Evolutionary conservation across 2,329 filamentous ascomycete species (phyloP), one percentile per base, ranked within the genome.

Genomic region (Dactylellina haptotyla): DNA sequence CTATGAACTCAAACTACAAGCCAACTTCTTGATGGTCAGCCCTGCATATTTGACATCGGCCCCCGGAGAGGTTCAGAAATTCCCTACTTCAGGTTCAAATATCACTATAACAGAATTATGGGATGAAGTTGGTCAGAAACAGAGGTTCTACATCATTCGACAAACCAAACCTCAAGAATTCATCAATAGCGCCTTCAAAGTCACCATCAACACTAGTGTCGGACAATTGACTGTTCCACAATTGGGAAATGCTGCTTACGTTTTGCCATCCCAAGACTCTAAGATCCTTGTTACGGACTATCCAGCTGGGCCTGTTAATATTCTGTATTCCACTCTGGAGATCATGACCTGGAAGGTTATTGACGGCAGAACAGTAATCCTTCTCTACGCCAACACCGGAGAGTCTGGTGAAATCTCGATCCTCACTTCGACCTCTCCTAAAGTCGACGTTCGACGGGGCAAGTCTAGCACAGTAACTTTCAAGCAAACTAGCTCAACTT

Each of bases 1-100:
- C 79, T 89, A 87, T 43, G 90, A 95, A 79, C 83, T 91, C 25
- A 95, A 94, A 78, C 85, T 94, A 0, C 83, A 91, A 75, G 90
- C 87, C 25, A 90, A 91, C 76, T 94, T 94, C 80, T 80, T 91
- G 58, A 89, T 89, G 76, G 89, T 88, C 0, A 91, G 89, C 0
- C 89, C 90, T 0, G 87, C 85, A 0, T 93, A 91, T 77, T 81
- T 92, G 16, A 85, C 85, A 1, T 85, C 88, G 0, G 83, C 82
- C 0, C 85, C 88, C 0, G 59, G 65, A 8, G 46, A 65, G 30
- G 67, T 72, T 16, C 67, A 65, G 53, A 72, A 61, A 9, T 59
- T 72, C 45, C 45, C 59, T 4, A 65, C 67, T n/a, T 48, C 4
- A 9, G 67, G 67, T 16, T 65, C 59, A 6, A 65, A 72, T 28